Percentiles rank a stretch among this genome's conserved stretches.
phyloP scores from a whole-genome alignment of 257 asterid species.

The Salvia miltiorrhiza region DNA sequence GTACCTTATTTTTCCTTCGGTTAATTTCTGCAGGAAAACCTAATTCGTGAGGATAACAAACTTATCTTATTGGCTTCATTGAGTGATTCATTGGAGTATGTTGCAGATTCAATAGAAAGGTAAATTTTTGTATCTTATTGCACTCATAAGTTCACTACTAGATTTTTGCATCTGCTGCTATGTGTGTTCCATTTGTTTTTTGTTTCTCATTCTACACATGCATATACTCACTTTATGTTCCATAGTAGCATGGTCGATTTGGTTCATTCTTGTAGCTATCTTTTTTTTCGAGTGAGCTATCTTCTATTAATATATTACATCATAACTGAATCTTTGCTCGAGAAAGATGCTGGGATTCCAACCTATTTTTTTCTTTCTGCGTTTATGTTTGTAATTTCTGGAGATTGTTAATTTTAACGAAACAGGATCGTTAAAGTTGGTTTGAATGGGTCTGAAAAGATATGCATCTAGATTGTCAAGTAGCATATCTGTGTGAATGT shows the following conservation, averaged over 20 bases:
- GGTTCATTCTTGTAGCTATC: not conserved
- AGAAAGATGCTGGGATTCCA: conserved; percentile 10
- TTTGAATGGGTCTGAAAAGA: conserved; percentile 1
- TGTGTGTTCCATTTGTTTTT: conserved; percentile 1
- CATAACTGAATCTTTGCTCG: not conserved
- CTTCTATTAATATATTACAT: not conserved
- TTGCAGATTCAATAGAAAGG: conserved; percentile 98
- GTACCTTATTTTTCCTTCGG: conserved; percentile 13
- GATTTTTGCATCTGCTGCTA: conserved; percentile 13
- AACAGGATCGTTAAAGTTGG: not conserved
- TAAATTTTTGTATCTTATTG: conserved; percentile 32
- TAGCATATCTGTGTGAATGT: not conserved
- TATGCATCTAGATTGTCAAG: not conserved
- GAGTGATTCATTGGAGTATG: conserved; percentile 95
- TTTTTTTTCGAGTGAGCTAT: too few species aligned
- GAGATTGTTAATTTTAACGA: not conserved
- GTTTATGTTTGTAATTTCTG: not conserved
- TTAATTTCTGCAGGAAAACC: conserved; percentile 69
- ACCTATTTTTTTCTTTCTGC: not conserved
- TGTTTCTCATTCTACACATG: conserved; percentile 2
- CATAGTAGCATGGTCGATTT: conserved; percentile 10
- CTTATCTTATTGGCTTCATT: conserved; percentile 89
- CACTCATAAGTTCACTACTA: conserved; percentile 15
- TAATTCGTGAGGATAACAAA: conserved; percentile 93
- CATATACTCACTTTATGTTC: not conserved